These are phyloP conservation scores for Kwoniella botswanensis DNA, from an alignment of 768 basidiomycete genomes.

Conservation along the genomic window DNA sequence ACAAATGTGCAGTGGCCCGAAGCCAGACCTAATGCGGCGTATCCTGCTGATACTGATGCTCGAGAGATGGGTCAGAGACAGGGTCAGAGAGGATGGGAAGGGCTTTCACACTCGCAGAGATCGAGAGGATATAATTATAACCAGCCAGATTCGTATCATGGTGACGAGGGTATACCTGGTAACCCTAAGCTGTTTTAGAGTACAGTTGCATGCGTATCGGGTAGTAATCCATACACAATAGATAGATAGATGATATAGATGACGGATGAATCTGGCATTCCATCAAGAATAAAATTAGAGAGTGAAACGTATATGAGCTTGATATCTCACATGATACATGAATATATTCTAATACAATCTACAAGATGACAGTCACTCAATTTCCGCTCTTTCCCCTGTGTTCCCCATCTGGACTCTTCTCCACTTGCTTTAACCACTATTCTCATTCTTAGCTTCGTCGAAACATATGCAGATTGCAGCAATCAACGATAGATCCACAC, in stretches of 20 bases:
- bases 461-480: slow-evolving; percentile 57
- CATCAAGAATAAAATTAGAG: too few relatives aligned
- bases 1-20: slow-evolving; percentile 3
- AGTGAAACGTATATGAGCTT: background rate
- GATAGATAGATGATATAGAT: background rate
- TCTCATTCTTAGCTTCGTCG: slow-evolving; percentile 43
- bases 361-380: too few relatives aligned
- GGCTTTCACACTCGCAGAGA: background rate
- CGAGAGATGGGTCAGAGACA: slow-evolving; percentile 7
- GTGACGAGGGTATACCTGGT: background rate
- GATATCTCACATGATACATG: background rate
- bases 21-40: background rate
- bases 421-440: slow-evolving; percentile 5
- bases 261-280: background rate
- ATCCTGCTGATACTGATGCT: background rate
- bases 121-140: background rate
- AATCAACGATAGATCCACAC: slow-evolving; percentile 55
- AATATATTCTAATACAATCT: background rate
- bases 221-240: background rate
- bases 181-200: background rate
- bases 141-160: background rate
- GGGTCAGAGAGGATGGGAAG: background rate
- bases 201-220: too few relatives aligned
- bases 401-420: background rate
- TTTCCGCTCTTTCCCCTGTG: too few relatives aligned